Evolutionary conservation across 768 basidiomycete species (phyloP).

Genomic region (Mrakia blollopis): DNA sequence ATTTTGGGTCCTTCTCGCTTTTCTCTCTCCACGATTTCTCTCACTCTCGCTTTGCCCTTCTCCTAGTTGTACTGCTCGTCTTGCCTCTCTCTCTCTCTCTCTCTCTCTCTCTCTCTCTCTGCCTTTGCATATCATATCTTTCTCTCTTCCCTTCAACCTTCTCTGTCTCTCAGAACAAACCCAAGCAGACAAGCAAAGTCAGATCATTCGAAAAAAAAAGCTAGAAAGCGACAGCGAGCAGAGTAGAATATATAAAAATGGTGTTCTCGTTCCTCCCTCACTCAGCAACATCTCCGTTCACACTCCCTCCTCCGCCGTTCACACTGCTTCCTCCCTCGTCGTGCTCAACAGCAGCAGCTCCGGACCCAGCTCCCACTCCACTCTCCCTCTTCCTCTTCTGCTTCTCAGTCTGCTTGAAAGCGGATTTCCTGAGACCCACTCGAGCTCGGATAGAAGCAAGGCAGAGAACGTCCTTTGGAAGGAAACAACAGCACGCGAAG

Average conservation of each 20-base stretch:
- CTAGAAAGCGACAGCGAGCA: too few relatives aligned
- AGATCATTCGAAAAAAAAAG: too few relatives aligned
- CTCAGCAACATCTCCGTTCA: neutral
- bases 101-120: neutral
- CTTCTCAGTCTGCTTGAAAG: neutral
- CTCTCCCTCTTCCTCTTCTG: neutral
- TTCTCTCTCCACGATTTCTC: neutral
- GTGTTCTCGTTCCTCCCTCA: neutral
- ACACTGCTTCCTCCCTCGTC: neutral
- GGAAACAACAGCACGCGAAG: neutral
- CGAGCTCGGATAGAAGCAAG: neutral
- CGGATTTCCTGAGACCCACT: neutral
- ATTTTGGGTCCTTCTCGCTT: neutral
- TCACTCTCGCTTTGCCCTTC: neutral
- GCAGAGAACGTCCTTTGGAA: neutral
- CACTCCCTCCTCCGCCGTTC: neutral
- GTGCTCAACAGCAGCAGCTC: too few relatives aligned
- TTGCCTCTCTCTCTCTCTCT: neutral
- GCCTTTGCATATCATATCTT: neutral
- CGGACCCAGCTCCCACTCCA: neutral
- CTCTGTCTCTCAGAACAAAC: neutral
- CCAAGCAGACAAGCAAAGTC: too few relatives aligned
- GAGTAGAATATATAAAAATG: too few relatives aligned
- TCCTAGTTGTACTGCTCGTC: constrained; percentile 4
- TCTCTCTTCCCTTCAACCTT: neutral